phyloP scores from a whole-genome alignment of 805 yeast genomes.

The Clavispora carvajalis region DNA sequence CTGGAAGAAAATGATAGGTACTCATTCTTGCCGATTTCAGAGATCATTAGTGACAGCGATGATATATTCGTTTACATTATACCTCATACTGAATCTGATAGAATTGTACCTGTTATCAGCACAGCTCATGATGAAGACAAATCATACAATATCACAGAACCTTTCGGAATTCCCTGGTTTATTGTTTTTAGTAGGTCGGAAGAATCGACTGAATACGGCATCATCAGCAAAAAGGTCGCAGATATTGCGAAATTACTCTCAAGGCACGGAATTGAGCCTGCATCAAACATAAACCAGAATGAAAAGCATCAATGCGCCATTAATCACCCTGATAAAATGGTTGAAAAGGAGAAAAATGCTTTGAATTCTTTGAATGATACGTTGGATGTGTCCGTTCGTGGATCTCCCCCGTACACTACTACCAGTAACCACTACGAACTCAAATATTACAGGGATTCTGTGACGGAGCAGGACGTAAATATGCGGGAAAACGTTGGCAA shows the following conservation, averaged over 20 bases:
- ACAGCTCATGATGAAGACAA: constrained; percentile 32
- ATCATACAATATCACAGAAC: constrained; percentile 33
- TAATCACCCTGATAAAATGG: no score
- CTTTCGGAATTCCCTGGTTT: constrained; percentile 77
- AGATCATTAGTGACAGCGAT: constrained; percentile 59
- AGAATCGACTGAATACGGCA: constrained; percentile 53
- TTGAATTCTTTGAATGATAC: not conserved
- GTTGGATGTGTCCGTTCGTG: not conserved
- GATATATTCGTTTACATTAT: constrained; percentile 56
- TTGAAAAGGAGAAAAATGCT: not conserved
- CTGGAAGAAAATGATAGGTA: constrained; percentile 52
- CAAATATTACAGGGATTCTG: not conserved
- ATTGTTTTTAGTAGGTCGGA: constrained; percentile 44
- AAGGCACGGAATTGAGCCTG: no score
- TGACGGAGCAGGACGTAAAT: not conserved
- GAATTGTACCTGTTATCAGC: constrained; percentile 57
- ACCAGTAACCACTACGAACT: not conserved
- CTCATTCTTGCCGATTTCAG: constrained; percentile 59
- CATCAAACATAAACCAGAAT: no score
- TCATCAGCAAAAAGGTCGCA: constrained; percentile 51
- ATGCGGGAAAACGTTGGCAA: not conserved
- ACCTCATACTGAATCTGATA: constrained; percentile 39
- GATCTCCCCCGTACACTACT: not conserved
- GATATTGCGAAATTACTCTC: constrained; percentile 12
- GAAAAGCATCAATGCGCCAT: no score